phyloP scores from a whole-genome alignment of 75 land plant genomes.

The Cunninghamia lanceolata region DNA sequence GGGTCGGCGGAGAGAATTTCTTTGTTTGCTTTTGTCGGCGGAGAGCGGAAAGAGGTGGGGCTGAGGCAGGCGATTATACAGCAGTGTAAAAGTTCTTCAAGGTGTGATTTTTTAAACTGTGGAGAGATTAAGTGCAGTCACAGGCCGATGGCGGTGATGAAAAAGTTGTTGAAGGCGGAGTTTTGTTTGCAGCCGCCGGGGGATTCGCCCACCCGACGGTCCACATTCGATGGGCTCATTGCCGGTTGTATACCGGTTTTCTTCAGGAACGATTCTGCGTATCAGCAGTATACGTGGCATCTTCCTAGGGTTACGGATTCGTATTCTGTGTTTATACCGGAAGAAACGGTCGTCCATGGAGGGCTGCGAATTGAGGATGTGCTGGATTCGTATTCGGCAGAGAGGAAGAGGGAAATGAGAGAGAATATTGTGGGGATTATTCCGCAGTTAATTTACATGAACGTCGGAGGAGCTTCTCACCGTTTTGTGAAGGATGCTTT shows the following conservation, averaged over 20 bases:
- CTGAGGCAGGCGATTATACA: conserved; percentile 9
- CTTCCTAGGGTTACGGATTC: conserved; percentile 17
- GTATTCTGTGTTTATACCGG: conserved; percentile 29
- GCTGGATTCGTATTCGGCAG: neutral
- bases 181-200: conserved; percentile 27
- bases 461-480: neutral
- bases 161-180: neutral
- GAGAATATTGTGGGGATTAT: conserved; percentile 5
- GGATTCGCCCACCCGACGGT: conserved; percentile 31
- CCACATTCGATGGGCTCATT: conserved; percentile 32
- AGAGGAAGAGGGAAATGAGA: neutral
- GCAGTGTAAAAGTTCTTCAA: conserved; percentile 18
- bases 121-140: conserved; percentile 21
- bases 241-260: conserved; percentile 46
- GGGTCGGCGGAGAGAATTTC: neutral
- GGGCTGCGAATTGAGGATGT: conserved; percentile 6
- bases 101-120: conserved; percentile 18
- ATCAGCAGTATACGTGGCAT: conserved; percentile 45
- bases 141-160: conserved; percentile 12
- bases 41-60: conserved; percentile 6
- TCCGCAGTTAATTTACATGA: conserved; percentile 4
- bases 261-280: conserved; percentile 33
- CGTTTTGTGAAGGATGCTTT: neutral
- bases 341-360: conserved; percentile 3
- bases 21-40: conserved; percentile 24